Base-by-base conservation (phyloP, 306 rosid genomes). In the Fragaria vesca region DNA sequence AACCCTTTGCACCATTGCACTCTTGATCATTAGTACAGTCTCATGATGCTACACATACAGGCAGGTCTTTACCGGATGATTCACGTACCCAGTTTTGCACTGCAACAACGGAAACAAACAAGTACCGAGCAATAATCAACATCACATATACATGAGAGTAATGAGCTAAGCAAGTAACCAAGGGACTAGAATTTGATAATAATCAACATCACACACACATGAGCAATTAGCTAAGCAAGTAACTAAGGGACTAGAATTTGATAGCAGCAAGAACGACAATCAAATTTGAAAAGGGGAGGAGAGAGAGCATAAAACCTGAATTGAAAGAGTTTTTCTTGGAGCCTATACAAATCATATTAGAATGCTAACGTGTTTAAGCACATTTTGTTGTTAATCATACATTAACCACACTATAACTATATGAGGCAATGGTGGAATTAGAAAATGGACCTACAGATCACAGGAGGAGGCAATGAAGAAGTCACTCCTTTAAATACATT, bases 361-460 rank as follows among this genome's bases (percentile, higher is more conserved):
- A 47, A 16, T 4, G 18, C 36, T 30, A 28, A 16, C 5, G 15
- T 12, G 24, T 12, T 6, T n/a, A 54, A 0, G 36, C 50, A 13
- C 58, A 30, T 34, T 17, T 32, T 6, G 17, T 15, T 15, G 51
- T 15, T 54, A 16, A 40, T 42, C 38, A 34, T 18, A 36, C 40
- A 73, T 21, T 15, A 55, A 40, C 13, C 38, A 73, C 10, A 16
- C 11, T 73, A 3, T 5, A 54, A 57, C 32, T 28, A 55, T 73
- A 40, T 3, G 17, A 32, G 36, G 9, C 66, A 73, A 13, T 34
- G n/a, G 47, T 20, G 42, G 43, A 20, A 52, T 12, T 73, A 12
- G 36, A 20, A 20, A 20, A 55, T 21, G 67, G 77, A 55, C 67
- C 77, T 55, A 38, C 68, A 34, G 50, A 16, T 20, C 52, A 66